Base-by-base conservation (phyloP, 345 rosid species). In the Cochlearia excelsa region DNA sequence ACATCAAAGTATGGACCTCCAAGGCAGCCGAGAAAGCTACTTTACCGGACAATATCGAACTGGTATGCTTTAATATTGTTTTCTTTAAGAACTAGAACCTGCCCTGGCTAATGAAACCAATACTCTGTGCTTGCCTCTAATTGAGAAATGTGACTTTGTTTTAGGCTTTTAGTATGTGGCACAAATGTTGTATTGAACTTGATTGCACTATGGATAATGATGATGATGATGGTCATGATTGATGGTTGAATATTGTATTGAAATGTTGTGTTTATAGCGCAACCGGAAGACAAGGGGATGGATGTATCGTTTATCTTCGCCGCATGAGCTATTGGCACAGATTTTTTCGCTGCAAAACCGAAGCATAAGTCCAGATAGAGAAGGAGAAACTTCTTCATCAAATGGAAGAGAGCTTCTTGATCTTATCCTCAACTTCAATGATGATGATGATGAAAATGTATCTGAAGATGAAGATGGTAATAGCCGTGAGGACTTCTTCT, bases 1-100 rank as follows among this genome's bases (percentile, higher is more conserved):
- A 85, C 68, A 78, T 93, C 75, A 93, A 93, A 80, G 66, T 93
- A 44, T 93, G 93, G 94, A 87, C 88, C 42, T 82, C 97, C 31
- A 78, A 63, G 68, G 86, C 93, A 11, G 43, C 45, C 10, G 83
- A 88, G 71, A 86, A 73, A 69, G 91, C 98, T 57, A 67, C 46
- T 31, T 66, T 88, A 39, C 97, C 98, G 26, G 58, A 57, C 59
- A 79, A 83, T 58, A 79, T 88, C 45, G 86, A 74, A 70, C 65
- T 75, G 96, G 98, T 92, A 84, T 54, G 69, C 46, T 51, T 66
- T 54, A 4, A 26, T 7, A 35, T 29, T 52, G 33, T 35, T 40
- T 29, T 52, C 2, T 2, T 34, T 41, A 26, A 0, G 1, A 35
- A 34, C 52, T 23, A 66, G 5, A 48, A 57, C 37, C 5, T 11